phyloP scores from a whole-genome alignment of 2,329 filamentous ascomycete species.

The Bipolaris sorokiniana region DNA sequence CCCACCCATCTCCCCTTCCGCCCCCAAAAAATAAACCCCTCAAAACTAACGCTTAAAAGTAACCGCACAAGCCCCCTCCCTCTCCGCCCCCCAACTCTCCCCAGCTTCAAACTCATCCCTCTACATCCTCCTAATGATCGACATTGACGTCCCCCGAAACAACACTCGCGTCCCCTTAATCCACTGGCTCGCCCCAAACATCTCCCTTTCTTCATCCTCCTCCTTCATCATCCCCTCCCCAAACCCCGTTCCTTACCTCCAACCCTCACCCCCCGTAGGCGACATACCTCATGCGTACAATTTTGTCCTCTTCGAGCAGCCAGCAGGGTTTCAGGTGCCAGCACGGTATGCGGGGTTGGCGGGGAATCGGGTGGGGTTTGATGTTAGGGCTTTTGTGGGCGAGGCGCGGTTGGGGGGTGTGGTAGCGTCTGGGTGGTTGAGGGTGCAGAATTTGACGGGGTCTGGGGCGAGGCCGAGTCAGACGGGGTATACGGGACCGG shows the following conservation, averaged over 20 bases:
- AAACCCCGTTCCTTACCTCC: slow-evolving; percentile 31
- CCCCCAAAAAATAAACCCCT: neutral
- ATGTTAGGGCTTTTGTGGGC: slow-evolving; percentile 43
- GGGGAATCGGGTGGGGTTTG: slow-evolving; percentile 41
- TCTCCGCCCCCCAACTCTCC: too few species aligned
- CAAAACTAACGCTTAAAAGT: slow-evolving; percentile 26
- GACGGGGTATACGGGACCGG: slow-evolving; percentile 5
- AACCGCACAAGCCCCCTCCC: slow-evolving; percentile 30
- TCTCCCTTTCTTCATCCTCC: slow-evolving; percentile 21
- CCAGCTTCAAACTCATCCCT: slow-evolving; percentile 24
- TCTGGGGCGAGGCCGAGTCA: slow-evolving; percentile 27
- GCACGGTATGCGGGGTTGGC: slow-evolving; percentile 34
- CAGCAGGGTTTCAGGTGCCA: slow-evolving; percentile 36
- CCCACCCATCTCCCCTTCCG: neutral
- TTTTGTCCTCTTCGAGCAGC: slow-evolving; percentile 37
- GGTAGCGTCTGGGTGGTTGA: slow-evolving; percentile 46
- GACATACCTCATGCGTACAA: slow-evolving; percentile 41
- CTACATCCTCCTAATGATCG: slow-evolving; percentile 40
- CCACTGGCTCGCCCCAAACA: slow-evolving; percentile 42
- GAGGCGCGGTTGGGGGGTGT: slow-evolving; percentile 40
- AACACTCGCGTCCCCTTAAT: slow-evolving; percentile 38
- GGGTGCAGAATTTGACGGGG: slow-evolving; percentile 42
- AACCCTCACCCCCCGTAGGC: slow-evolving; percentile 38
- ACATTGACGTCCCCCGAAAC: slow-evolving; percentile 44
- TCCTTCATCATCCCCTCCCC: slow-evolving; percentile 21